These are phyloP conservation scores for Fragosphaeria purpurea DNA, from an alignment of 2,329 filamentous ascomycete genomes.

Conservation along the genomic window DNA sequence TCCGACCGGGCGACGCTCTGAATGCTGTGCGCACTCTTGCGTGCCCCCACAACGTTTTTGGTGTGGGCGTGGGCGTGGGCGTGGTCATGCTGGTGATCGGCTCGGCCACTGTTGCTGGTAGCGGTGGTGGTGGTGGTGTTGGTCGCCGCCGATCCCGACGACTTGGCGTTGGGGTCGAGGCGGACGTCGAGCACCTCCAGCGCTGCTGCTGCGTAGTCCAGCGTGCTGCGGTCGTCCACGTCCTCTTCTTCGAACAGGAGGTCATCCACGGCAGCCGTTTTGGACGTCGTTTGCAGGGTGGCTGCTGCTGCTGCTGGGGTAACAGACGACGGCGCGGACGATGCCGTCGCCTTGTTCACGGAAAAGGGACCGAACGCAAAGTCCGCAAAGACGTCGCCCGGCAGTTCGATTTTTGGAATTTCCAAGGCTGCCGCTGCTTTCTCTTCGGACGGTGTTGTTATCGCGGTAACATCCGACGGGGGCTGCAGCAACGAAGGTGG, in stretches of 20 bases:
- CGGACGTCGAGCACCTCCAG: slow-evolving; percentile 31
- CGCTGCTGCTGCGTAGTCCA: slow-evolving; percentile 23
- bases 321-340: slow-evolving; percentile 17
- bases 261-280: slow-evolving; percentile 37
- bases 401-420: slow-evolving; percentile 6
- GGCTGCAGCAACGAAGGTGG: too few species aligned
- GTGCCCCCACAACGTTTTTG: neutral
- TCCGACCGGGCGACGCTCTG: slow-evolving; percentile 29
- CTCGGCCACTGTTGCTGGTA: too few species aligned
- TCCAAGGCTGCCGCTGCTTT: neutral
- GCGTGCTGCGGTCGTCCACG: slow-evolving; percentile 26
- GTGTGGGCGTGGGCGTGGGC: slow-evolving; percentile 11
- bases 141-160: slow-evolving; percentile 5
- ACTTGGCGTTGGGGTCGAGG: slow-evolving; percentile 34
- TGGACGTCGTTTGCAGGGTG: slow-evolving; percentile 35
- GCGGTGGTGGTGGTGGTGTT: too few species aligned
- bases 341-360: slow-evolving; percentile 20
- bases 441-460: too few species aligned
- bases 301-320: slow-evolving; percentile 15
- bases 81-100: slow-evolving; percentile 2
- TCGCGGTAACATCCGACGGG: too few species aligned
- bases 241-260: slow-evolving; percentile 34
- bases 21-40: slow-evolving; percentile 4
- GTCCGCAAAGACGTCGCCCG: slow-evolving; percentile 15
- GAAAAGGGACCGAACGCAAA: slow-evolving; percentile 26